A percentile compares a stretch with the other conserved stretches of the same genome.
These are phyloP conservation scores for Zygosaccharomyces rouxii DNA, from an alignment of 805 yeast genomes.

Conservation along the genomic window DNA sequence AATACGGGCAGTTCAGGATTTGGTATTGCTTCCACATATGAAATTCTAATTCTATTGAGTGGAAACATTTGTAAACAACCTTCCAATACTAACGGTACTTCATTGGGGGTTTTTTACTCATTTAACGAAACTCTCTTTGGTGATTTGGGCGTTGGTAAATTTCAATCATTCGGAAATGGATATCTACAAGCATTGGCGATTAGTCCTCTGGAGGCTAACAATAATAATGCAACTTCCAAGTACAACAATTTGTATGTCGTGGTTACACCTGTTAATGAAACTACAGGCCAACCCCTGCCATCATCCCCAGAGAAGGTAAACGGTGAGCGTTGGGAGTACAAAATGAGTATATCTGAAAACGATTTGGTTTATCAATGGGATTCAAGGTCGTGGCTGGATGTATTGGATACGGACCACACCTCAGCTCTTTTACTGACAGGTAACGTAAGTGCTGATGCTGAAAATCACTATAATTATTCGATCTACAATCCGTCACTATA, in stretches of 20 bases:
- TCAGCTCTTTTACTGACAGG: slow-evolving; percentile 66
- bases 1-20: slow-evolving; percentile 15
- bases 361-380: slow-evolving; percentile 71
- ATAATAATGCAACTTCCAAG: slow-evolving; percentile 14
- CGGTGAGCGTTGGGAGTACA: slow-evolving; percentile 49
- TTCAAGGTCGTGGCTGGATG: slow-evolving; percentile 45
- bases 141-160: slow-evolving; percentile 15
- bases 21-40: slow-evolving; percentile 19
- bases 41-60: slow-evolving; percentile 32
- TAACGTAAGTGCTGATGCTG: slow-evolving; percentile 36
- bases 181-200: slow-evolving; percentile 31
- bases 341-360: slow-evolving; percentile 60
- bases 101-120: slow-evolving; percentile 24
- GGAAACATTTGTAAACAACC: slow-evolving; percentile 36
- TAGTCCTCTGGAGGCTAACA: slow-evolving; percentile 17
- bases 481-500: slow-evolving; percentile 28
- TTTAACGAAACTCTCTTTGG: slow-evolving; percentile 25
- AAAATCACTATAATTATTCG: slow-evolving; percentile 17
- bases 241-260: slow-evolving; percentile 27
- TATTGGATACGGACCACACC: slow-evolving; percentile 67
- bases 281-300: slow-evolving; percentile 17
- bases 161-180: slow-evolving; percentile 24
- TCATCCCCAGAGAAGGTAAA: neutral
- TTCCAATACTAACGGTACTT: slow-evolving; percentile 14
- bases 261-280: slow-evolving; percentile 23